Evolutionary conservation across 306 rosid species (phyloP).

Genomic region (Purshia tridentata): DNA sequence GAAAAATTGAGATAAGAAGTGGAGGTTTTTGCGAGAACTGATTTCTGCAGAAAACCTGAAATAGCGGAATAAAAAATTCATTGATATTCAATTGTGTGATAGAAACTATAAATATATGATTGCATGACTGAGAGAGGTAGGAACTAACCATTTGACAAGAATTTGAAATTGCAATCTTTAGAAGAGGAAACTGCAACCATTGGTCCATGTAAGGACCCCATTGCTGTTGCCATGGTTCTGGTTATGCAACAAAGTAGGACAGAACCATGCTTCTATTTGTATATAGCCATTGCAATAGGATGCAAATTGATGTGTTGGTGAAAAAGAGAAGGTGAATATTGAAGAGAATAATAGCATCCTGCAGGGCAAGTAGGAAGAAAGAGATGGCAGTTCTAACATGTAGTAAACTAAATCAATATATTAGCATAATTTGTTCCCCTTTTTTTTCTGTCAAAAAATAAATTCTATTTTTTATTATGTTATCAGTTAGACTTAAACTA

Average conservation of each 20-base stretch:
- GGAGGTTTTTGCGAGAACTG: not conserved
- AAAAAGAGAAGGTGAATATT: not conserved
- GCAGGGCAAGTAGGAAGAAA: conserved; percentile 29
- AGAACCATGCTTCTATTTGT: not conserved
- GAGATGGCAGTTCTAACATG: not conserved
- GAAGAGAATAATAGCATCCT: conserved; percentile 24
- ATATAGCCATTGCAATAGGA: conserved; percentile 7
- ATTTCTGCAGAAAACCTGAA: conserved; percentile 19
- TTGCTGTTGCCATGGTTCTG: conserved; percentile 12
- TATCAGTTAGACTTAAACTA: not conserved
- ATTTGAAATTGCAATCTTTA: not conserved
- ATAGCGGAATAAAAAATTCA: not conserved
- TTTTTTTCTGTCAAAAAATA: not conserved
- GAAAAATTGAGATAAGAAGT: conserved; percentile 10
- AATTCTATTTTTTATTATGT: not conserved
- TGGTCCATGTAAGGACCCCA: conserved; percentile 9
- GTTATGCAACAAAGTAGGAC: not conserved
- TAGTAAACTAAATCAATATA: not conserved
- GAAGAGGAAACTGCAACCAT: not conserved
- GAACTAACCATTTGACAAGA: conserved; percentile 16
- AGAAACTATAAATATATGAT: not conserved
- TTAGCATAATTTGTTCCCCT: not conserved
- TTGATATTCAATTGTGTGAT: not conserved
- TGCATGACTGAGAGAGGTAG: conserved; percentile 1
- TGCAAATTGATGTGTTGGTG: conserved; percentile 10